These are phyloP conservation scores for Mycosarcoma maydis DNA, from an alignment of 1,284 basidiomycete species.

Conservation along the genomic window DNA sequence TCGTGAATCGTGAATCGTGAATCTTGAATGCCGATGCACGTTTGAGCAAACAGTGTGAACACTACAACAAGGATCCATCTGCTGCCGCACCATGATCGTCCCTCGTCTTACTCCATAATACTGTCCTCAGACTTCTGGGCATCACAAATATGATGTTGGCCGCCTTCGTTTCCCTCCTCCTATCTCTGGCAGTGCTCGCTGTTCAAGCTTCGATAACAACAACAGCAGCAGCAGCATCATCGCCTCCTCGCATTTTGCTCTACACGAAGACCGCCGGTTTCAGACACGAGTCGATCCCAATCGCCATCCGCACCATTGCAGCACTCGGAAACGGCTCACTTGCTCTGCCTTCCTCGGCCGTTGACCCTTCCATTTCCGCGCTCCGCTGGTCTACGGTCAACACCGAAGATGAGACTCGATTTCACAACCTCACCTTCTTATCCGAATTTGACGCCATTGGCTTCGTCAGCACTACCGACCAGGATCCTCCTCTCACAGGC, in stretches of 20 bases:
- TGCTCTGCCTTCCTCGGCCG: constrained; percentile 70
- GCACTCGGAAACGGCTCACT: constrained; percentile 72
- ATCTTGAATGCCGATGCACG: too few species aligned
- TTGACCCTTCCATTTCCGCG: constrained; percentile 29
- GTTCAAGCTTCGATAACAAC: background rate
- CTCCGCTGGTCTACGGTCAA: constrained; percentile 35
- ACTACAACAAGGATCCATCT: too few species aligned
- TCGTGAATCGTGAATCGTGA: too few species aligned
- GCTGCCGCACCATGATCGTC: too few species aligned
- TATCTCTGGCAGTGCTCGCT: constrained; percentile 1
- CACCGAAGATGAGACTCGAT: constrained; percentile 42
- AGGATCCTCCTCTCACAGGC: constrained; percentile 56
- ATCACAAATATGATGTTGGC: background rate
- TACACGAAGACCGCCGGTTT: constrained; percentile 66
- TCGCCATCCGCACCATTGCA: constrained; percentile 73
- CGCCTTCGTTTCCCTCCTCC: background rate
- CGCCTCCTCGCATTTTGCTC: constrained; percentile 47
- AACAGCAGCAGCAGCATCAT: background rate
- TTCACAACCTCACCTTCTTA: constrained; percentile 38
- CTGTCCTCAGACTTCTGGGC: too few species aligned
- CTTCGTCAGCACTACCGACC: constrained; percentile 79
- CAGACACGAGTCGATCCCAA: constrained; percentile 81
- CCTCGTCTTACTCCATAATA: background rate
- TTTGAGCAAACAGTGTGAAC: too few species aligned
- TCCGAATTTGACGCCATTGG: constrained; percentile 69